Percentiles rank a stretch among this genome's conserved stretches.
Evolutionary conservation across 306 rosid species (phyloP).

Genomic region (Mimosa pudica): DNA sequence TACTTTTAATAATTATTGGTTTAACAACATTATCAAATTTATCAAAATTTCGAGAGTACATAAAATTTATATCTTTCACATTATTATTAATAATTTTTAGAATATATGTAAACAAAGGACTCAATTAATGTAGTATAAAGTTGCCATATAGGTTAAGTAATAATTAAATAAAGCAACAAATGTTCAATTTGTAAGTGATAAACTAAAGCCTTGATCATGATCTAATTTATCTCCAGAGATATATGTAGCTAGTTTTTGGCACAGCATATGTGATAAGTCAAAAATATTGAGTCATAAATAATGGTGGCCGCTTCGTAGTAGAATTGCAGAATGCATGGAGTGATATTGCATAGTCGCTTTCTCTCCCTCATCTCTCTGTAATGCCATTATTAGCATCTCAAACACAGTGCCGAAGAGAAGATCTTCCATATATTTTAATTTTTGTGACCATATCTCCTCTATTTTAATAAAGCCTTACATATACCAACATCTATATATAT

Average conservation of each 20-base stretch:
- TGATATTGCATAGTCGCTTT: conserved; percentile 17
- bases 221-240: background rate
- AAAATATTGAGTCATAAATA: background rate
- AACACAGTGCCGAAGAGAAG: conserved; percentile 34
- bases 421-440: background rate
- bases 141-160: background rate
- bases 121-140: background rate
- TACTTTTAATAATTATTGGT: too few relatives aligned
- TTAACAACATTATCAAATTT: too few relatives aligned
- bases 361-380: conserved; percentile 8
- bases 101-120: background rate
- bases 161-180: too few relatives aligned
- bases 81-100: too few relatives aligned
- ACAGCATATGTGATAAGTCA: background rate
- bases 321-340: background rate
- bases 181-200: too few relatives aligned
- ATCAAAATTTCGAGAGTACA: background rate
- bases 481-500: background rate
- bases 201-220: background rate
- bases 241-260: background rate
- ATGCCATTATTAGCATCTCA: conserved; percentile 41
- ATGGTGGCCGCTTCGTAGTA: background rate
- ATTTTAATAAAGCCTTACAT: background rate
- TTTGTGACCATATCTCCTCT: background rate
- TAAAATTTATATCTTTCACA: background rate